Evolutionary conservation across 129 eudicot genomes (phyloP).

Genomic region (Centrapalus pauciflorus): DNA sequence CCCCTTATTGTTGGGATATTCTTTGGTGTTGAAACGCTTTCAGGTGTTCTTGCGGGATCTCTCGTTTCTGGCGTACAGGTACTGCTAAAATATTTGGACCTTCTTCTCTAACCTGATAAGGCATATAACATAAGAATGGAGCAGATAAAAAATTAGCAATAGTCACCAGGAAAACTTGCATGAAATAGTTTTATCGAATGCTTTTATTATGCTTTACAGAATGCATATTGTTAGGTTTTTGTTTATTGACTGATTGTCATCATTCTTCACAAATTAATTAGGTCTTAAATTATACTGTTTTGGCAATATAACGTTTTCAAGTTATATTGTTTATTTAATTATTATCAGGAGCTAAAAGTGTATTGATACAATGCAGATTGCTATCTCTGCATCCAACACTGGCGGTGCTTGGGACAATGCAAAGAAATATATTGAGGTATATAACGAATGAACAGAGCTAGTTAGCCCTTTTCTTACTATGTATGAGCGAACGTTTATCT

Average conservation of each 20-base stretch:
- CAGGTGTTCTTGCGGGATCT: conserved; percentile 90
- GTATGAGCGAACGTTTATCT: background rate
- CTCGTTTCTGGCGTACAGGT: conserved; percentile 94
- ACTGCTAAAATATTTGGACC: background rate
- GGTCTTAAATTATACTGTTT: no score
- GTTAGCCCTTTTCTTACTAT: background rate
- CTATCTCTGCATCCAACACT: conserved; percentile 94
- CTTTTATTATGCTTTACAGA: no score
- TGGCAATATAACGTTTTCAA: background rate
- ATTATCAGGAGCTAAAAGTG: background rate
- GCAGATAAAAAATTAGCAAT: background rate
- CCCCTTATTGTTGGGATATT: conserved; percentile 80
- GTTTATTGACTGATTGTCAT: no score
- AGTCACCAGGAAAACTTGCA: no score
- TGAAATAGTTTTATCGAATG: no score
- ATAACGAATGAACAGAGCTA: background rate
- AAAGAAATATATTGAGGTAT: conserved; percentile 83
- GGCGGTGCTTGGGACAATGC: conserved; percentile 99
- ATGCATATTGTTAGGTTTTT: no score
- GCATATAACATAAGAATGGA: background rate
- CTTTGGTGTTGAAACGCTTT: conserved; percentile 83
- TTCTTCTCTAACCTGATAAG: background rate
- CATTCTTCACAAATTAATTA: no score
- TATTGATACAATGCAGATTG: conserved; percentile 46
- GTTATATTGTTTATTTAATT: background rate